Base-by-base conservation (phyloP, 345 rosid genomes). In the Citrus medica region DNA sequence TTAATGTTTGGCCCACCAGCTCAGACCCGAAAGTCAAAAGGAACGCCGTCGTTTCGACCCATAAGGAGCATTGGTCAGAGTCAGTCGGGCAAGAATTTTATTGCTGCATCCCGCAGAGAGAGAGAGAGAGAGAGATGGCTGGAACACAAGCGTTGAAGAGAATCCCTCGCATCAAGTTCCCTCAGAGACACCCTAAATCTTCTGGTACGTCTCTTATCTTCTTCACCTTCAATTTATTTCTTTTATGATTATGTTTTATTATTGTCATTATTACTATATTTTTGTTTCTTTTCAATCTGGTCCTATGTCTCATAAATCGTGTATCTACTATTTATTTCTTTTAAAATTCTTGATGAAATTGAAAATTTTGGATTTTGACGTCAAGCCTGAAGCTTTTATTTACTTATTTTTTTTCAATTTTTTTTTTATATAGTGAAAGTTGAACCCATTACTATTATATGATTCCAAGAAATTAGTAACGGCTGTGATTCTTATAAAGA, bases 131-230 rank as follows among this genome's bases (percentile, higher is more conserved):
- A 79, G 73, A 73, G 86, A 92, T 90, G 94, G 88, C 85, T 80
- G 89, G 85, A 22, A 89, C 82, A 67, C 91, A 90, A 81, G 89
- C 87, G 13, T 69, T 90, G 86, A 95, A 92, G 90, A 88, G 98
- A 87, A 88, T 95, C 75, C 98, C 98, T 76, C 92, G 93, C 82
- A 93, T 95, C 85, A 95, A 88, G 81, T 93, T 95, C 42, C 97
- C 98, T 56, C 90, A 83, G 76, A 77, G 97, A 62, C 91, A 85
- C 59, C 71, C 84, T 9, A 88, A 90, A 8, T 64, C 92, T 55
- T 83, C 92, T 77, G 89, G 92, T 91, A 17, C 40, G 65, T 74
- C 25, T 56, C 7, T 14, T 40, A 1, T 19, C n/a, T 9, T 46
- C 46, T 9, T 32, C 28, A 33, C 40, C 46, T 55, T 72, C 4